Evolutionary conservation across 2,329 filamentous ascomycete genomes (phyloP), one percentile per base, ranked within the genome.

Genomic region (Cadophora malorum): DNA sequence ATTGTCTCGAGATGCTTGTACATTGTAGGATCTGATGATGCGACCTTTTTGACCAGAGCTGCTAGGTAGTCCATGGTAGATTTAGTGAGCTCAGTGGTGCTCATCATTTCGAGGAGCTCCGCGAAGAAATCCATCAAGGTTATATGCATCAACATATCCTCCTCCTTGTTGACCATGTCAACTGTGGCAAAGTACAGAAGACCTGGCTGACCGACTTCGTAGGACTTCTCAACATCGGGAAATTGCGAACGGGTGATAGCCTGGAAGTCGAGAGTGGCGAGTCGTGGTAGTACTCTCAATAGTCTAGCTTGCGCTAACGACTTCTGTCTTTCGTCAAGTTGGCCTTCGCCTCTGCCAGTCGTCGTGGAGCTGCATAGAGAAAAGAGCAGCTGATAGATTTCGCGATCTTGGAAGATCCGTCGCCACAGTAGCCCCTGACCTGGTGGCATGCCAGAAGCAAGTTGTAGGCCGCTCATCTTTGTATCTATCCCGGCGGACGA

Each of bases 401-500:
- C 77, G 0, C 75, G 76, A 56, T 84, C 80, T 28, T 80, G 78
- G 56, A 89, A 82, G 5, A 89, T 75, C 3, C 85, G 78, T 12
- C 80, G 77, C 87, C 87, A 90, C 58, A 90, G 76, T 0, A 81
- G 77, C 1, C 82, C 85, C 65, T 86, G 82, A 0, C 86, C 87
- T 0, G 81, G 81, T 0, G 79, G 67, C 19, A 77, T 80, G 19
- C 80, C 79, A 14, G 79, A 75, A 23, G 71, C 66, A 35, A 83
- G 73, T 47, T 81, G 78, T 33, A 77, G 75, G 31, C 79, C 79
- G 41, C 78, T 78, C 62, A 79, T 74, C 56, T 73, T 71, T 23
- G 70, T 65, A 49, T 71, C 66, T n/a, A 77, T 66, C 3, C 64
- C 69, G 60, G 72, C 68, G 49, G 73, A 73, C 33, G 69, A 66